Evolutionary conservation across 306 rosid genomes (phyloP).

Genomic region (Cucurbita pepo): DNA sequence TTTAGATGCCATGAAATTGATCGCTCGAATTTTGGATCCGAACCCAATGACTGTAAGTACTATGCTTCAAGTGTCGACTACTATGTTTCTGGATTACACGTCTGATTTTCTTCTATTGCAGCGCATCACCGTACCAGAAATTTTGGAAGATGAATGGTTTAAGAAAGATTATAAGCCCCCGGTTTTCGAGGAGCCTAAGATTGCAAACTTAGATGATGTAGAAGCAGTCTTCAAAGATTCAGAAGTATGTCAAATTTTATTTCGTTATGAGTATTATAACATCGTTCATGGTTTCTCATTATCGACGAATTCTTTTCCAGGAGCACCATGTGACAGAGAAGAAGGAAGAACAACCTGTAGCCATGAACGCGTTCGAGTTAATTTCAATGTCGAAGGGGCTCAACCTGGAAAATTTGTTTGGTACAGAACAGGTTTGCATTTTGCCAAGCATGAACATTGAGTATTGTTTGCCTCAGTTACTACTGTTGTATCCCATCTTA

Average conservation of each 20-base stretch:
- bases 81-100: background rate
- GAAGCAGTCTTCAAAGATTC: conserved; percentile 95
- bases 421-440: conserved; percentile 57
- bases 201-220: conserved; percentile 74
- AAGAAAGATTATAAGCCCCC: conserved; percentile 76
- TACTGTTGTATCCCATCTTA: background rate
- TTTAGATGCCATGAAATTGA: conserved; percentile 78
- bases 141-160: conserved; percentile 85
- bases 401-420: conserved; percentile 86
- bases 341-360: conserved; percentile 84
- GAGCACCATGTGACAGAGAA: conserved; percentile 88
- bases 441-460: background rate
- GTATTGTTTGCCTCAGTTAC: background rate
- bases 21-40: conserved; percentile 81
- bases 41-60: conserved; percentile 73
- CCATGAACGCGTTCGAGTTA: conserved; percentile 90
- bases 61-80: background rate
- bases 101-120: conserved; percentile 30
- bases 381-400: conserved; percentile 96
- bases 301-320: conserved; percentile 27
- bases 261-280: background rate
- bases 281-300: background rate
- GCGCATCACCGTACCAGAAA: conserved; percentile 70
- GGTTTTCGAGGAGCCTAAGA: conserved; percentile 63
- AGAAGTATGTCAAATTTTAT: conserved; percentile 48